Percentiles rank a stretch among this genome's conserved stretches.
Conservation (phyloP, 257 asterid genomes). For the Salvia miltiorrhiza region DNA sequence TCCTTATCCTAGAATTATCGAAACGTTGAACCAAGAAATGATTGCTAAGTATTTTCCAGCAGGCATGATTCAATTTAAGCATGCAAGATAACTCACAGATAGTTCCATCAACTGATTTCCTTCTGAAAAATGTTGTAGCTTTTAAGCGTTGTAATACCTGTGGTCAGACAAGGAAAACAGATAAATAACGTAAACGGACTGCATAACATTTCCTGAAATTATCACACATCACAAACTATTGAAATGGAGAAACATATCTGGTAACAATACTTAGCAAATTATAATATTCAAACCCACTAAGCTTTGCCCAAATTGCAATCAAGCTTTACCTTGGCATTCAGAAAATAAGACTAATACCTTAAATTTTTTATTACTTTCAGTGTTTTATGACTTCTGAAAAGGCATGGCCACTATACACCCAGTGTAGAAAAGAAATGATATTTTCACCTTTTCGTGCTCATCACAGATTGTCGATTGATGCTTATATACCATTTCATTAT, state of each 20-base stretch:
- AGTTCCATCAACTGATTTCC: slow-evolving; percentile 40
- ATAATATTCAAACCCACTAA: background rate
- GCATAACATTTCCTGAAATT: background rate
- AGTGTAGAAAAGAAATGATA: background rate
- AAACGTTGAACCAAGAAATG: slow-evolving; percentile 13
- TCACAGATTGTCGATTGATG: background rate
- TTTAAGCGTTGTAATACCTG: slow-evolving; percentile 35
- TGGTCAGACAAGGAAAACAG: slow-evolving; percentile 11
- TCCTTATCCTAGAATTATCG: slow-evolving; percentile 39
- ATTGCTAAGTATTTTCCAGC: slow-evolving; percentile 3
- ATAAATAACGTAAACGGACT: background rate
- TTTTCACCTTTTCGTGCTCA: background rate
- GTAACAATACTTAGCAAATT: background rate
- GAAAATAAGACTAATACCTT: background rate
- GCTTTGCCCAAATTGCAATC: background rate
- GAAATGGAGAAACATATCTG: background rate
- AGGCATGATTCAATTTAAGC: background rate
- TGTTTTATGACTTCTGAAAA: background rate
- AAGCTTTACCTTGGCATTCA: background rate
- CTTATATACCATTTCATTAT: background rate
- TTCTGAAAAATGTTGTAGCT: slow-evolving; percentile 19
- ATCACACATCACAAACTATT: background rate
- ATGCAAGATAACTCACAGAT: slow-evolving; percentile 45
- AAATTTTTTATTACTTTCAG: background rate
- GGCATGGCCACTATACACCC: background rate